Conservation (phyloP, 305 asterid genomes). For the Stenogyne calaminthoides region DNA sequence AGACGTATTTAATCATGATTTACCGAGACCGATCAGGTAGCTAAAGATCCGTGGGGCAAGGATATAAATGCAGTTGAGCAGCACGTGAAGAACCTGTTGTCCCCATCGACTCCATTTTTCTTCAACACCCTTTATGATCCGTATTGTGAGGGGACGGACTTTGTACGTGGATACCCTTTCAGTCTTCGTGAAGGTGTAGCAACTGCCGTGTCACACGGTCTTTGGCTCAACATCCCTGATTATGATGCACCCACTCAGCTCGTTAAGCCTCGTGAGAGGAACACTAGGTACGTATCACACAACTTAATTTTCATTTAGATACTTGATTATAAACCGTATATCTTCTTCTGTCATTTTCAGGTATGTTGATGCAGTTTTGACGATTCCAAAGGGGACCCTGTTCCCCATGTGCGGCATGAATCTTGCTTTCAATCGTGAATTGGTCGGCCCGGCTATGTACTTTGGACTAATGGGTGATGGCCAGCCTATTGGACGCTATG, state of each 20-base stretch:
- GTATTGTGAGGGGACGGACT: constrained; percentile 70
- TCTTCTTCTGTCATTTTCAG: constrained; percentile 28
- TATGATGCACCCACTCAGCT: constrained; percentile 88
- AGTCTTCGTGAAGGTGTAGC: constrained; percentile 87
- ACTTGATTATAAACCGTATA: not conserved
- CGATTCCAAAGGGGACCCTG: constrained; percentile 73
- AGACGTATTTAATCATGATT: not conserved
- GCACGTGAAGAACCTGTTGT: constrained; percentile 71
- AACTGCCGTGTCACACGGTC: constrained; percentile 78
- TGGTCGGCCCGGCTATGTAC: constrained; percentile 85
- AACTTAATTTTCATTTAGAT: not conserved
- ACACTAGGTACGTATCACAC: constrained; percentile 45
- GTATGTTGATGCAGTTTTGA: constrained; percentile 77
- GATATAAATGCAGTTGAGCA: constrained; percentile 85
- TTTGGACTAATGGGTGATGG: constrained; percentile 91
- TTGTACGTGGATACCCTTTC: constrained; percentile 84
- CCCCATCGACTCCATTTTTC: constrained; percentile 76
- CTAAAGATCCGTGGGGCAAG: constrained; percentile 71
- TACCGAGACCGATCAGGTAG: constrained; percentile 46
- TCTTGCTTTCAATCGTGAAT: constrained; percentile 63
- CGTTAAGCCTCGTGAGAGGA: constrained; percentile 84
- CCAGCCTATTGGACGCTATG: constrained; percentile 84
- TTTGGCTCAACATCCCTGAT: constrained; percentile 87
- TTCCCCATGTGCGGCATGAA: constrained; percentile 93
- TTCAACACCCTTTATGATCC: constrained; percentile 85